Conservation (phyloP, 164 flowering plant species). For the Paratinospora sagittata region DNA sequence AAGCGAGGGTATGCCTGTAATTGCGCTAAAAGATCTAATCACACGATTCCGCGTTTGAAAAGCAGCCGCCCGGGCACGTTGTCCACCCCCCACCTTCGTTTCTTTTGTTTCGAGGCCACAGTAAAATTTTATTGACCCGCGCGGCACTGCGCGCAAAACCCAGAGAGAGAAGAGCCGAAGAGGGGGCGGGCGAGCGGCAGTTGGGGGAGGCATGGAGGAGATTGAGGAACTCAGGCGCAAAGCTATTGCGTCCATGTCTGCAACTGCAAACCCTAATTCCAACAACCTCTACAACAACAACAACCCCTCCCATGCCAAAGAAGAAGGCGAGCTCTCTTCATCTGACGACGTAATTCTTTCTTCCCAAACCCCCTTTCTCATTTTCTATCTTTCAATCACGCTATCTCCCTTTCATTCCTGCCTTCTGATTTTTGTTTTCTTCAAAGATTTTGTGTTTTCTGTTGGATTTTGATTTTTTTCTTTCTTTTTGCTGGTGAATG, state of each 20-base stretch:
- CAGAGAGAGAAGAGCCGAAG: not conserved
- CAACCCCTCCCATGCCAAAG: slow-evolving; percentile 23
- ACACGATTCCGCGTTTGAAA: not conserved
- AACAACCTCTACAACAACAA: slow-evolving; percentile 9
- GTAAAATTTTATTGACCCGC: too few species aligned
- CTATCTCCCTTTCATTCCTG: not conserved
- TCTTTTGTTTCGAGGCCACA: not conserved
- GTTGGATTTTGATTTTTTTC: not conserved
- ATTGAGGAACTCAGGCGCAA: slow-evolving; percentile 29
- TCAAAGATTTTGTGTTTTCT: not conserved
- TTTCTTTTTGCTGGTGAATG: not conserved
- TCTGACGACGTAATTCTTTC: slow-evolving; percentile 18
- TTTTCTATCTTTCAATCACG: not conserved
- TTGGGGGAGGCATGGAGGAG: slow-evolving; percentile 18
- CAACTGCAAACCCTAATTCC: slow-evolving; percentile 23
- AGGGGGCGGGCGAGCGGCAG: not conserved
- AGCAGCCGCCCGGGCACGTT: not conserved
- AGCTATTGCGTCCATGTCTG: slow-evolving; percentile 27
- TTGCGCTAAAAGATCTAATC: not conserved
- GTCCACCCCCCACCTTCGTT: not conserved
- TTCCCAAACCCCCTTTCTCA: slow-evolving; percentile 10
- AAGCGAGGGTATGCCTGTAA: not conserved
- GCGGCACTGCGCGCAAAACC: not conserved
- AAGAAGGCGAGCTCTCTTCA: slow-evolving; percentile 79
- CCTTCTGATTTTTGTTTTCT: not conserved